Evolutionary conservation across 2,329 filamentous ascomycete species (phyloP), one percentile per base, ranked within the genome.

Genomic region (Curvularia hawaiiensis): DNA sequence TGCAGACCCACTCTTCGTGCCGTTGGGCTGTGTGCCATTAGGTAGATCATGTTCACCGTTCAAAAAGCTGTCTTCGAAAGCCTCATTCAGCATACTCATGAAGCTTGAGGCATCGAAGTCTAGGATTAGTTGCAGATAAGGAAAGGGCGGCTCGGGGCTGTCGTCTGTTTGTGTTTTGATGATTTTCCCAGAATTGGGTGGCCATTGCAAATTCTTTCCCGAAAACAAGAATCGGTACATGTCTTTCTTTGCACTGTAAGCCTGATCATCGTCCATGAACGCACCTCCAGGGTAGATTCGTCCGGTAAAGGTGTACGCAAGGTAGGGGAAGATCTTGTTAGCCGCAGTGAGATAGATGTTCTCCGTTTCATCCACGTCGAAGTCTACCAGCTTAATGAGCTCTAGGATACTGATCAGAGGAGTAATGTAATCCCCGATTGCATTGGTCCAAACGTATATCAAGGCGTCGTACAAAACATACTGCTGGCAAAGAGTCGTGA

Each of bases 381-480:
- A 83, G 54, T 83, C 80, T 60, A 84, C 83, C n/a, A 85, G 75
- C 46, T 80, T 77, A 54, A 81, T 72, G 24, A 97, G 80, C 14
- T 85, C 80, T 48, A 96, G 80, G 2, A 99, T 84, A 60, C 97
- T 92, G 65, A 92, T 89, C 55, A 98, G 81, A 1, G 95, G 94
- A 1, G 93, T 96, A 60, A 97, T 88, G 69, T 96, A 97, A 75
- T 99, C 96, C 60, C 83, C 81, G 28, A 99, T 80, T 3, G 92
- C 92, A 75, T 91, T 89, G 59, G 96, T 98, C 95, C 95, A 99
- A 54, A 99, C 90, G 73, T 98, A 97, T 43, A 96, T 92, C 55
- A 97, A 85, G 2, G 95, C 96, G 76, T 99, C 96, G 71, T 97
- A 99, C 4, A 99, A 84, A 63, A 90, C 87, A 74, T 98, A 88